Evolutionary conservation across 2,329 filamentous ascomycete genomes (phyloP), one percentile per base, ranked within the genome.

Genomic region (Leptographium galeiforme): DNA sequence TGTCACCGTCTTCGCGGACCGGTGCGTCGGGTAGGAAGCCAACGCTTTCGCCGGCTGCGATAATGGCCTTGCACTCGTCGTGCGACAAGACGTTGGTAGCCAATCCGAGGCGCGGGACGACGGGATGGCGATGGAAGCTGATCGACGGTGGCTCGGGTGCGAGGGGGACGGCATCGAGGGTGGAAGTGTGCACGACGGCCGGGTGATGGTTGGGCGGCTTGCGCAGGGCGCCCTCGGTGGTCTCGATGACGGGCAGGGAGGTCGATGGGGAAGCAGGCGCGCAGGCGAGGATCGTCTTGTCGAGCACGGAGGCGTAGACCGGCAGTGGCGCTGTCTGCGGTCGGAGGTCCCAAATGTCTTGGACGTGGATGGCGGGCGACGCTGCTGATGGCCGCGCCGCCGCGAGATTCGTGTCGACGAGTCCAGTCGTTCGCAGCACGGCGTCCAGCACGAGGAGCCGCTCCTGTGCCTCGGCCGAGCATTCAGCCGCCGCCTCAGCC

Each of bases 131-230:
- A 53, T 80, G 73, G 51, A 76, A 74, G 34, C 71, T 72, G n/a
- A 77, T 77, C 0, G 70, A 58, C 0, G 76, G 73, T 0, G 64
- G 61, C 2, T 68, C 61, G 2, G 68, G 56, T 0, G 72, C 69
- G 2, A 85, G 70, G 0, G 68, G 65, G 4, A 87, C 72, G 0
- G 81, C 70, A 56, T 83, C 71, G 1, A 81, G 72, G 36, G 70
- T 62, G 0, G 81, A 79, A 0, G 82, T 76, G 60, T 85, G 82
- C 6, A 87, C 70, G 33, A 86, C 72, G 0, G 83, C 84, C 1
- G 77, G 74, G 61, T 86, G 81, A 30, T 80, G 75, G 57, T 87
- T 87, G 0, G 83, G 79, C 1, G 83, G 83, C 59, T 85, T 85
- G 33, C 83, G 75, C 30, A 78, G 68, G 0, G 73, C 65, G 0